Evolutionary conservation across 768 basidiomycete species (phyloP).

Genomic region (Boletus pseudopeckii): DNA sequence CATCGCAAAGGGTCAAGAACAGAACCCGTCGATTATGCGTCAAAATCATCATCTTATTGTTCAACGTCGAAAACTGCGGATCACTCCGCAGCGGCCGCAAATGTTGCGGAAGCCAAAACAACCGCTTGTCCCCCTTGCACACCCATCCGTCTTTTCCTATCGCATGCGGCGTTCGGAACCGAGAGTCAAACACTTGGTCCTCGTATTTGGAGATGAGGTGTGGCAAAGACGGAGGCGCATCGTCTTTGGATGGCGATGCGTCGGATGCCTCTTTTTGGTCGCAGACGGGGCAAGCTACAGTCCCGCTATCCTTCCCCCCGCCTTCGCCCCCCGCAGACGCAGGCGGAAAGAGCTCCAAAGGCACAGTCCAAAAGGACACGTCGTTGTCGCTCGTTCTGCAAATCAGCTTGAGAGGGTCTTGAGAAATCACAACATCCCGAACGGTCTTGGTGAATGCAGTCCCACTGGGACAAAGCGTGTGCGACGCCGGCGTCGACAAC

Average conservation of each 20-base stretch:
- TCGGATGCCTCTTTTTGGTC: neutral
- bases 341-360: neutral
- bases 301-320: neutral
- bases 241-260: neutral
- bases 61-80: neutral
- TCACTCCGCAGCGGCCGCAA: conserved; percentile 1
- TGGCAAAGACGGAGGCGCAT: neutral
- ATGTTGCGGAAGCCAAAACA: conserved; percentile 14
- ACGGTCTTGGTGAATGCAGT: neutral
- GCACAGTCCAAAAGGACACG: conserved; percentile 3
- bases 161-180: conserved; percentile 1
- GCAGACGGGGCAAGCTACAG: neutral
- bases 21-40: conserved; percentile 1
- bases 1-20: conserved; percentile 2
- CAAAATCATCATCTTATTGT: conserved; percentile 7
- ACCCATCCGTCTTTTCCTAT: conserved; percentile 14
- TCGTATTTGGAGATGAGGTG: conserved; percentile 8
- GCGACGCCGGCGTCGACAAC: neutral
- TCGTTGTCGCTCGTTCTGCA: neutral
- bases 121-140: neutral
- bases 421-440: neutral
- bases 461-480: conserved; percentile 1
- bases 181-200: neutral
- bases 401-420: neutral
- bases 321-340: neutral